A percentile compares a stretch with the other conserved stretches of the same genome.
Evolutionary conservation across 805 yeast species (phyloP).

Genomic region (Saccharomycopsis sp.): DNA sequence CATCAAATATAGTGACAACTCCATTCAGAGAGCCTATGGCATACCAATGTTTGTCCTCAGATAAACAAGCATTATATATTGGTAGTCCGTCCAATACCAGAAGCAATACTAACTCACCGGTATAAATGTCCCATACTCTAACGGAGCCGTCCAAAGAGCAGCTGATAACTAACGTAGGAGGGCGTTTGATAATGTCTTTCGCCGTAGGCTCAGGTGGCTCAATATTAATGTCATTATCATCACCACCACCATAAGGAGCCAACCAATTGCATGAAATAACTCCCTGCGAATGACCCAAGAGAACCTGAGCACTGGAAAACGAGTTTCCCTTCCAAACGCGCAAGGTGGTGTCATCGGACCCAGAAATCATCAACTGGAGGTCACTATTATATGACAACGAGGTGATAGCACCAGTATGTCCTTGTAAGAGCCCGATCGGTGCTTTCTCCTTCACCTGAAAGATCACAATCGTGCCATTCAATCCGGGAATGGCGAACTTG

Average conservation of each 20-base stretch:
- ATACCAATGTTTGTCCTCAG: conserved; percentile 41
- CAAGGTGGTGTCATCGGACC: conserved; percentile 70
- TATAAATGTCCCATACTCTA: conserved; percentile 56
- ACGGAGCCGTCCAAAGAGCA: conserved; percentile 68
- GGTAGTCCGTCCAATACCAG: conserved; percentile 44
- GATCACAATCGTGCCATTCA: conserved; percentile 47
- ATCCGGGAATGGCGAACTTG: conserved; percentile 67
- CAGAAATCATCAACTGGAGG: conserved; percentile 56
- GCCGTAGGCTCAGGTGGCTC: too few relatives aligned
- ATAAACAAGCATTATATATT: conserved; percentile 46
- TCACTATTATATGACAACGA: conserved; percentile 46
- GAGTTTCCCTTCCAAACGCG: conserved; percentile 71
- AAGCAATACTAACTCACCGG: conserved; percentile 34
- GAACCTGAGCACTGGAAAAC: conserved; percentile 42
- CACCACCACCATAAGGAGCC: conserved; percentile 22
- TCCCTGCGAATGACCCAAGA: conserved; percentile 53
- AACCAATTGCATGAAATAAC: conserved; percentile 55
- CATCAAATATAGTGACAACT: conserved; percentile 46
- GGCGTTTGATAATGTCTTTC: neutral
- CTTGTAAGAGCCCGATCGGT: conserved; percentile 49
- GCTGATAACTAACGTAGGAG: conserved; percentile 33
- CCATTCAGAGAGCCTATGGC: conserved; percentile 69
- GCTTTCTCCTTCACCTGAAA: conserved; percentile 42
- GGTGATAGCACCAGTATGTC: conserved; percentile 60
- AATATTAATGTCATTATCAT: conserved; percentile 23